Evolutionary conservation across 768 basidiomycete genomes (phyloP).

Genomic region (Saitozyma sp.): DNA sequence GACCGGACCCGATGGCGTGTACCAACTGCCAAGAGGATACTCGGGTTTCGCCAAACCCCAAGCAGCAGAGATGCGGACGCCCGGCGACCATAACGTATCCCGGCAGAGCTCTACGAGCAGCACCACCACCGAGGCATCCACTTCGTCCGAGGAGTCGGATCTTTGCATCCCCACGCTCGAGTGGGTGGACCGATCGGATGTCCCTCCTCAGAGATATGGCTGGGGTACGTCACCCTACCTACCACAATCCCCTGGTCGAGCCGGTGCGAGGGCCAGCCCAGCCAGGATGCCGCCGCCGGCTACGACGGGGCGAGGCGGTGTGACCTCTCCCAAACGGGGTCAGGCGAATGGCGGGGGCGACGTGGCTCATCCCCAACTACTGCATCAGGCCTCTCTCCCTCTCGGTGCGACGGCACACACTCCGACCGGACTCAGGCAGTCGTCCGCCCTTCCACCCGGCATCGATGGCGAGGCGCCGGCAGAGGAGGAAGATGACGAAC

Average conservation of each 20-base stretch:
- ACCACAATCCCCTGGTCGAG: conserved; percentile 2
- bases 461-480: conserved; percentile 12
- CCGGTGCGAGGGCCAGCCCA: conserved; percentile 13
- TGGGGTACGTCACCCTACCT: conserved; percentile 8
- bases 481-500: conserved; percentile 45
- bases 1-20: conserved; percentile 12
- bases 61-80: conserved; percentile 2
- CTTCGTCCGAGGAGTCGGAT: conserved; percentile 43
- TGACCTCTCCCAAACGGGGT: conserved; percentile 7
- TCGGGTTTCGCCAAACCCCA: conserved; percentile 33
- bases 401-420: conserved; percentile 24
- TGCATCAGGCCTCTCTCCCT: conserved; percentile 18
- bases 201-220: neutral
- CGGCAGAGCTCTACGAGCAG: conserved; percentile 40
- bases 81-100: conserved; percentile 12
- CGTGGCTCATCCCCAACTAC: conserved; percentile 4
- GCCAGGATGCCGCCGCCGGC: conserved; percentile 36
- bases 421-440: conserved; percentile 22
- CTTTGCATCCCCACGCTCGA: conserved; percentile 43
- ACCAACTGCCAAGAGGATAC: conserved; percentile 20
- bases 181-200: conserved; percentile 29
- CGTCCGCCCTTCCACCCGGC: conserved; percentile 22
- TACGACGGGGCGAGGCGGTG: conserved; percentile 5
- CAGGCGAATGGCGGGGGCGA: too few species aligned
- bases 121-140: conserved; percentile 36